Conservation (phyloP, 1,284 basidiomycete species). For the Leccinum subspadiceum region DNA sequence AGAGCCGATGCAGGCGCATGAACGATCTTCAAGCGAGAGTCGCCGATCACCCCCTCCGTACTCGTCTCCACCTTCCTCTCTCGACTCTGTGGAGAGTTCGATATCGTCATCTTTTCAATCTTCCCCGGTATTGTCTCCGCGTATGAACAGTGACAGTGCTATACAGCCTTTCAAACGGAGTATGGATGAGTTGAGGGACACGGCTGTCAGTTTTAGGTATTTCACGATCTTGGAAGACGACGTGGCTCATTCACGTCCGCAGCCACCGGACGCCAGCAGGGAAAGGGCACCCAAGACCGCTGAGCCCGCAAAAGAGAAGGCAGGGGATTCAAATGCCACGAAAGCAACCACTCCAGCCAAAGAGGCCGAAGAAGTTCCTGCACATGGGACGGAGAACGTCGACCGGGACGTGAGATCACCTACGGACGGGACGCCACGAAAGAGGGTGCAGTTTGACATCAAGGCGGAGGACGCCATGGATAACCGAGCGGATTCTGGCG, state of each 20-base stretch:
- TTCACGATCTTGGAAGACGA: conserved; percentile 62
- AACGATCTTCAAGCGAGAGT: conserved; percentile 17
- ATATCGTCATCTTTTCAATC: conserved; percentile 37
- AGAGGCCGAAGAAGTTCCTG: conserved; percentile 9
- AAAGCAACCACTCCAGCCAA: conserved; percentile 12
- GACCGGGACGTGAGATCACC: conserved; percentile 18
- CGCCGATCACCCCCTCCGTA: conserved; percentile 33
- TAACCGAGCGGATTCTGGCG: conserved; percentile 36
- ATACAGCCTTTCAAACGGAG: conserved; percentile 53
- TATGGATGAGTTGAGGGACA: conserved; percentile 60
- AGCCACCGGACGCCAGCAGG: conserved; percentile 15
- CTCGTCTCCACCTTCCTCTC: conserved; percentile 34
- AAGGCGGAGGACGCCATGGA: conserved; percentile 53
- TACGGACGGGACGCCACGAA: conserved; percentile 38
- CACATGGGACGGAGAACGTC: conserved; percentile 13
- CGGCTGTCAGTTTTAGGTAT: conserved; percentile 65
- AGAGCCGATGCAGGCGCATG: conserved; percentile 10
- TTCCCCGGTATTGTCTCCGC: conserved; percentile 30
- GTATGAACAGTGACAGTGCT: conserved; percentile 33
- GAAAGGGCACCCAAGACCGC: conserved; percentile 19
- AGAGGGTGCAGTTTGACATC: conserved; percentile 73
- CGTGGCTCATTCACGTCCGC: conserved; percentile 36
- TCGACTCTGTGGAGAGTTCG: conserved; percentile 28
- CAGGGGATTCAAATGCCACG: conserved; percentile 9
- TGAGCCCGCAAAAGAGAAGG: conserved; percentile 12